Evolutionary conservation across 2,329 filamentous ascomycete genomes (phyloP), one percentile per base, ranked within the genome.

Genomic region (Samsoniella hepiali): DNA sequence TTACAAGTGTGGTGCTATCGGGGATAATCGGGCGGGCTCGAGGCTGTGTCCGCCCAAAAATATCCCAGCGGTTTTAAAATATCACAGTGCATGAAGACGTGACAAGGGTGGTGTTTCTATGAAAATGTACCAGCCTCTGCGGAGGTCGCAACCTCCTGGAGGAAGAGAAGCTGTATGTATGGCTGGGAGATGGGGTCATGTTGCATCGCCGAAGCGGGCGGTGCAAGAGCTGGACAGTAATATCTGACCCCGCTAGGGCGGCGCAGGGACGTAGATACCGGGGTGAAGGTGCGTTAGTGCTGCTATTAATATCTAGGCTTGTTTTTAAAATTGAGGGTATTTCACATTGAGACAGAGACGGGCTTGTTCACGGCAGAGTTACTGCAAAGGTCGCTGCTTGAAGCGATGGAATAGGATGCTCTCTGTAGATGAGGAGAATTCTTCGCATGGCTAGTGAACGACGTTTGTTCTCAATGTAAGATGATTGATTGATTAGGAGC

Each of bases 221-320:
- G 58, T 60, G 58, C 47, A 53, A 13, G 36, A 45, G 36, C 17
- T 31, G 58, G 58, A 53, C 29, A 60, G 58, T 60, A 60, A 60
- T 60, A 60, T 53, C 40, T 57, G 38, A 47, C 55, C 40, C 53
- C 40, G 40, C 38, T 45, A 34, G 40, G 13, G 38, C 40, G 53
- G 53, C 22, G 51, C n/a, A 27, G 34, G 34, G 31, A 32, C 29
- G 29, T 15, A 45, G 17, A 22, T 45, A 7, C 17, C 9, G 29
- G 27, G 47, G 47, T 50, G 47, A 50, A 31, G 22, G 5, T 50
- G 22, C 22, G 13, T 58, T 34, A 34, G 56, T 11, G 57, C 32
- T 38, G 32, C 58, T 60, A 60, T 60, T 60, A 60, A 51, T 60
- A 60, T 44, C 45, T 51, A 59, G 40, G 11, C 31, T 58, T 49